Conservation (phyloP, 345 rosid genomes). For the Xanthoceras sorbifolium region DNA sequence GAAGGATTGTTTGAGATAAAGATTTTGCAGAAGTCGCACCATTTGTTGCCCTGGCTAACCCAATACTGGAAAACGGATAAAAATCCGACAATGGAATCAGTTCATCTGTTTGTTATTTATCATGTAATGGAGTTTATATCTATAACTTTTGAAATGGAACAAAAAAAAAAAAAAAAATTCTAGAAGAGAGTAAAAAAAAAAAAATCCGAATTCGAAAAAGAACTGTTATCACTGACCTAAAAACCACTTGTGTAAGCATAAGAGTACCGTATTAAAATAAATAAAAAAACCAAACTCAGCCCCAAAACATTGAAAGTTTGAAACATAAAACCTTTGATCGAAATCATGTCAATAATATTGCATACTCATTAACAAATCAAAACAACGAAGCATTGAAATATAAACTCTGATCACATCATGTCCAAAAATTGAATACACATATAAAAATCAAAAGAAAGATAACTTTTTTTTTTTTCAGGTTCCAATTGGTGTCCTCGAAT, state of each 20-base stretch:
- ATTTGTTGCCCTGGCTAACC: slow-evolving; percentile 97
- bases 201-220: background rate
- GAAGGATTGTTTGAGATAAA: slow-evolving; percentile 74
- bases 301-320: background rate
- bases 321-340: background rate
- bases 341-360: background rate
- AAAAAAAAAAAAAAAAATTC: background rate
- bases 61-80: slow-evolving; percentile 53
- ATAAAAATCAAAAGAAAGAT: background rate
- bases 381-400: background rate
- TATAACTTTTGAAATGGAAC: background rate
- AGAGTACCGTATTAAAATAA: background rate
- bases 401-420: background rate
- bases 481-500: background rate
- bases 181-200: background rate
- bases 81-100: slow-evolving; percentile 1
- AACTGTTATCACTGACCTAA: background rate
- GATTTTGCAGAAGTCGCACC: slow-evolving; percentile 97
- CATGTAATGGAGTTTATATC: background rate
- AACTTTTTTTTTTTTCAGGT: background rate
- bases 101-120: background rate
- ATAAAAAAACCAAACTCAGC: background rate
- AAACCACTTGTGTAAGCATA: background rate
- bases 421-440: background rate
- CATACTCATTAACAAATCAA: background rate